These are phyloP conservation scores for Arachis stenosperma DNA, from an alignment of 306 rosid species.

Conservation along the genomic window DNA sequence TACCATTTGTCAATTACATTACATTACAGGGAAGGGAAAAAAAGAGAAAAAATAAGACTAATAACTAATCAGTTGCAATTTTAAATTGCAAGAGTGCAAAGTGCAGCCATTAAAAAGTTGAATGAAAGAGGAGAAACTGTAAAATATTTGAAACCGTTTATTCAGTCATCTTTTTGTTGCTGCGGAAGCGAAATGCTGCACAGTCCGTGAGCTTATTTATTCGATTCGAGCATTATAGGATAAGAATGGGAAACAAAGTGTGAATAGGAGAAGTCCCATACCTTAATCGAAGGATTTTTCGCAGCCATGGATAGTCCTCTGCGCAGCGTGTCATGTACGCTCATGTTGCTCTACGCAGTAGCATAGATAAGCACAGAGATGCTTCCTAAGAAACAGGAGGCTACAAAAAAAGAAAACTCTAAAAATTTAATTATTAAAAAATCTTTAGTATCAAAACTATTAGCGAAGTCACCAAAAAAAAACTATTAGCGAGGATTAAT, in stretches of 20 bases:
- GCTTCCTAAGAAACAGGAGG: slow-evolving; percentile 42
- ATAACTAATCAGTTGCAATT: background rate
- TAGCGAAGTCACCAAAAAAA: too few relatives aligned
- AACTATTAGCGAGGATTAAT: too few relatives aligned
- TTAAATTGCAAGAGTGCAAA: slow-evolving; percentile 1
- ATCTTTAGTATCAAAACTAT: too few relatives aligned
- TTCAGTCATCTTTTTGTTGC: background rate
- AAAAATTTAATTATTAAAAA: too few relatives aligned
- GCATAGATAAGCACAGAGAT: background rate
- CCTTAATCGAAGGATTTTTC: slow-evolving; percentile 41
- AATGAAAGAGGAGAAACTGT: background rate
- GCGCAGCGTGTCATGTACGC: slow-evolving; percentile 39
- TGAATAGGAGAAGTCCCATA: slow-evolving; percentile 27
- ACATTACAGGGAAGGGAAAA: background rate
- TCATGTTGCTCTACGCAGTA: background rate
- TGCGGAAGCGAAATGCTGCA: slow-evolving; percentile 3
- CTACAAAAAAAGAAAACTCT: background rate
- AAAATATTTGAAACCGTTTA: background rate
- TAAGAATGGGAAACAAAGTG: background rate
- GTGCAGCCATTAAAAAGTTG: slow-evolving; percentile 9
- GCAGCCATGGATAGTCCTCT: slow-evolving; percentile 28
- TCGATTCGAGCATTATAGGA: background rate
- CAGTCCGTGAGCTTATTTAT: background rate
- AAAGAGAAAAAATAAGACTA: background rate
- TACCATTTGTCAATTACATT: background rate